Percentiles rank a stretch among this genome's conserved stretches.
phyloP scores from a whole-genome alignment of 768 basidiomycete genomes.

The Leccinum obscurum region DNA sequence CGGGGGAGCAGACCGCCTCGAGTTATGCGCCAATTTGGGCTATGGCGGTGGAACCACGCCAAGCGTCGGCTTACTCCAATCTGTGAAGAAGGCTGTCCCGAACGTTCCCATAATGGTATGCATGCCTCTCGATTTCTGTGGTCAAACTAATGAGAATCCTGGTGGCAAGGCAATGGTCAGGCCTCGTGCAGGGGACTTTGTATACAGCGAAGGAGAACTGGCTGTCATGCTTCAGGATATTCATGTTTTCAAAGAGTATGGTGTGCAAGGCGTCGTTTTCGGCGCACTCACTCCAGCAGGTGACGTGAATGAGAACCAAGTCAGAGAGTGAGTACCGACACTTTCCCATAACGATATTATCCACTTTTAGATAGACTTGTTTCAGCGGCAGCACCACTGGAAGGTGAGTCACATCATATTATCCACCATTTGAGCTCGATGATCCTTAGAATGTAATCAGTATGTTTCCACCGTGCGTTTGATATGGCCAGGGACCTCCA shows the following conservation, averaged over 20 bases:
- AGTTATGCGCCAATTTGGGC: slow-evolving; percentile 69
- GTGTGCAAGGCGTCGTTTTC: slow-evolving; percentile 66
- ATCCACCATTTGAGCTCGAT: neutral
- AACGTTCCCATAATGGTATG: slow-evolving; percentile 69
- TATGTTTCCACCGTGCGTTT: slow-evolving; percentile 79
- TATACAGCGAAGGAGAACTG: slow-evolving; percentile 66
- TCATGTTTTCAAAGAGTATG: slow-evolving; percentile 52
- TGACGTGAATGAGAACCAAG: slow-evolving; percentile 55
- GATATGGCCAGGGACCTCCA: slow-evolving; percentile 64
- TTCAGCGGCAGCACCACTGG: slow-evolving; percentile 55
- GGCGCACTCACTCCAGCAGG: slow-evolving; percentile 60
- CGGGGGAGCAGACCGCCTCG: slow-evolving; percentile 75
- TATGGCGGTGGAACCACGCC: slow-evolving; percentile 84
- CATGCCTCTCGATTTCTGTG: slow-evolving; percentile 26
- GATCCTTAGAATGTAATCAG: slow-evolving; percentile 36
- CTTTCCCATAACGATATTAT: neutral
- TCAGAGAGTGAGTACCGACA: slow-evolving; percentile 42
- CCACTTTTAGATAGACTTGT: slow-evolving; percentile 44
- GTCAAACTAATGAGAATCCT: slow-evolving; percentile 1
- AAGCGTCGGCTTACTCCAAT: slow-evolving; percentile 67
- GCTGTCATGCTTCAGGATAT: slow-evolving; percentile 78
- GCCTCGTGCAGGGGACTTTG: slow-evolving; percentile 77
- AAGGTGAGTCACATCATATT: slow-evolving; percentile 45
- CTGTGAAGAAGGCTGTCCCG: slow-evolving; percentile 50
- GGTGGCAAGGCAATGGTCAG: slow-evolving; percentile 69